phyloP scores from a whole-genome alignment of 371 early-diverging fungal species.

The Funneliformis caledonium region DNA sequence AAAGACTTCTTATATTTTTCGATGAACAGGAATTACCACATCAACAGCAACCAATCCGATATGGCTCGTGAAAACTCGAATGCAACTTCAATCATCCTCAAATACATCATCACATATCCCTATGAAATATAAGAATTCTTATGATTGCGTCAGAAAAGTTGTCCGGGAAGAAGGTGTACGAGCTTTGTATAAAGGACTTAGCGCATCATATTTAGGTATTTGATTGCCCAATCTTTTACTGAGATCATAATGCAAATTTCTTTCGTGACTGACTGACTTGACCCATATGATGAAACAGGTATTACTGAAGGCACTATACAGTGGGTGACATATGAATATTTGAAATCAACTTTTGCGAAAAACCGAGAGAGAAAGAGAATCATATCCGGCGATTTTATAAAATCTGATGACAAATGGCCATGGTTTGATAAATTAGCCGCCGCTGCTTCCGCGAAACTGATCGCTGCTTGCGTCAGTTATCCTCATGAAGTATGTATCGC shows the following conservation, averaged over 20 bases:
- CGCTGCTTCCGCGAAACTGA: constrained; percentile 86
- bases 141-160: constrained; percentile 74
- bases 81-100: constrained; percentile 81
- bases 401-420: constrained; percentile 47
- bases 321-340: constrained; percentile 93
- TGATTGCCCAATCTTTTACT: neutral
- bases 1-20: neutral
- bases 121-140: constrained; percentile 69
- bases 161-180: constrained; percentile 78
- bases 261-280: too few species aligned
- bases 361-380: constrained; percentile 43
- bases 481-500: constrained; percentile 74
- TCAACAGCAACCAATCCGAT: constrained; percentile 91
- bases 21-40: constrained; percentile 61
- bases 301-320: constrained; percentile 90
- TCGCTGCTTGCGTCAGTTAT: constrained; percentile 88
- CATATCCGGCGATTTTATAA: constrained; percentile 47
- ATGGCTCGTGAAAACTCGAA: constrained; percentile 95
- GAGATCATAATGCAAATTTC: neutral
- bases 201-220: constrained; percentile 79
- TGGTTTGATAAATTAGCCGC: constrained; percentile 84
- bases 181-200: constrained; percentile 90
- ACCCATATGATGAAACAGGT: constrained; percentile 49
- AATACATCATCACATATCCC: constrained; percentile 44
- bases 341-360: constrained; percentile 63